Evolutionary conservation across 169 alveolate species (phyloP).

Genomic region (Eimeria brunetti): DNA sequence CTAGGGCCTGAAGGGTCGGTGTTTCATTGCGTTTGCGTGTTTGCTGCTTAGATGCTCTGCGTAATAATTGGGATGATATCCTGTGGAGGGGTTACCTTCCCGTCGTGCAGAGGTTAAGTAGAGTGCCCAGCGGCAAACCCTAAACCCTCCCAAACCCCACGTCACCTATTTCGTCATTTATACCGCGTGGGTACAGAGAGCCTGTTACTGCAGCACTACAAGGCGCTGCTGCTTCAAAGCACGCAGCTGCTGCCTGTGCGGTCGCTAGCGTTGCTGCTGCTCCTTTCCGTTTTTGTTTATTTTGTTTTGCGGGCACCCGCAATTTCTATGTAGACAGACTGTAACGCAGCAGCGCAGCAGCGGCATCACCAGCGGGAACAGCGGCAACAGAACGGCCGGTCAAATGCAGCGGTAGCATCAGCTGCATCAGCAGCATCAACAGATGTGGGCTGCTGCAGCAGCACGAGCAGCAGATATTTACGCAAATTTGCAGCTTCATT

Average conservation of each 20-base stretch:
- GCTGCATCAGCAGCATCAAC: neutral
- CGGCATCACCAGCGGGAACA: conserved; percentile 11
- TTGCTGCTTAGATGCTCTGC: conserved; percentile 39
- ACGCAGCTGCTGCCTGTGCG: conserved; percentile 7
- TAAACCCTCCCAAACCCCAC: conserved; percentile 1
- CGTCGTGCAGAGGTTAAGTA: conserved; percentile 40
- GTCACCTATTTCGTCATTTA: neutral
- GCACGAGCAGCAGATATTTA: neutral
- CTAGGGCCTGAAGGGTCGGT: neutral
- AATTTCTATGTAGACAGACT: conserved; percentile 2
- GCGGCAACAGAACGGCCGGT: conserved; percentile 6
- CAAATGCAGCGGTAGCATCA: conserved; percentile 7
- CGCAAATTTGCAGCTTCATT: neutral
- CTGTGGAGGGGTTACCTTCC: conserved; percentile 77
- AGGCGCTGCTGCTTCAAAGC: conserved; percentile 34
- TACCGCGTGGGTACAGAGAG: neutral
- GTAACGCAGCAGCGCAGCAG: neutral
- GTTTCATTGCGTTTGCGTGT: neutral
- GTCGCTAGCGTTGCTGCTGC: neutral
- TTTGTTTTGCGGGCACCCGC: neutral
- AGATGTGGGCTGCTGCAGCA: neutral
- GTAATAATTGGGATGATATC: conserved; percentile 70
- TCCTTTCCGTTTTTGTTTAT: neutral
- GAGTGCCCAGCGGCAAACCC: neutral
- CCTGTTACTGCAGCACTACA: conserved; percentile 10